Evolutionary conservation across 352 stramenopile genomes (phyloP).

Genomic region (Saprolegnia parasitica): DNA sequence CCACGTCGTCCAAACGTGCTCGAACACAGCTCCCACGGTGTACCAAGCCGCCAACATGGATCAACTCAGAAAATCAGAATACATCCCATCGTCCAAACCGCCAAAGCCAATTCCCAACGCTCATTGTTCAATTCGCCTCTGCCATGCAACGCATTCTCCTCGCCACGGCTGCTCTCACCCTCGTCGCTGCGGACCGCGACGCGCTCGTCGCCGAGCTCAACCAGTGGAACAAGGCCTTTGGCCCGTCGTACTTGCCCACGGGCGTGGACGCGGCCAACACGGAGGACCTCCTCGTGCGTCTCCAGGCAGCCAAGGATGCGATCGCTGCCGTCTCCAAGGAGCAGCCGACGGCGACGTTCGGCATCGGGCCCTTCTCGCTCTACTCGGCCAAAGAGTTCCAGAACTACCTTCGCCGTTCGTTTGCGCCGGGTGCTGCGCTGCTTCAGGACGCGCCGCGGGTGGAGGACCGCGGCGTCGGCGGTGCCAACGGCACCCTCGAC

Average conservation of each 20-base stretch:
- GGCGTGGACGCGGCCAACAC: neutral
- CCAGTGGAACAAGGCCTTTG: too few relatives aligned
- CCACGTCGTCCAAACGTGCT: too few relatives aligned
- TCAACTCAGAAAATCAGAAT: too few relatives aligned
- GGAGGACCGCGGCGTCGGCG: constrained; percentile 1
- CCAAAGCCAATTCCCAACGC: too few relatives aligned
- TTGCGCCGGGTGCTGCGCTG: neutral
- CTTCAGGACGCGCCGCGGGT: neutral
- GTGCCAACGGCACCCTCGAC: constrained; percentile 54
- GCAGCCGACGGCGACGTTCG: constrained; percentile 51
- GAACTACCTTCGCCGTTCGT: constrained; percentile 26
- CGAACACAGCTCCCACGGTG: too few relatives aligned
- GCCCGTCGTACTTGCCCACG: neutral
- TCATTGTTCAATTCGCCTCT: too few relatives aligned
- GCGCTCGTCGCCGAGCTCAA: too few relatives aligned
- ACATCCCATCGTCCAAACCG: too few relatives aligned
- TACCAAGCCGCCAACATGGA: too few relatives aligned
- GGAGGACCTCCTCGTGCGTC: constrained; percentile 9
- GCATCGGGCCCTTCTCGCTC: constrained; percentile 84
- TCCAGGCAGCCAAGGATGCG: constrained; percentile 8
- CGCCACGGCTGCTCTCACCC: too few relatives aligned
- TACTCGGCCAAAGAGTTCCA: constrained; percentile 80
- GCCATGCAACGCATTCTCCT: too few relatives aligned
- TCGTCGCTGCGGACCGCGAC: too few relatives aligned
- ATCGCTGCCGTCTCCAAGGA: constrained; percentile 59